Base-by-base conservation (phyloP, 352 stramenopile species). In the Phytophthora hybrid region DNA sequence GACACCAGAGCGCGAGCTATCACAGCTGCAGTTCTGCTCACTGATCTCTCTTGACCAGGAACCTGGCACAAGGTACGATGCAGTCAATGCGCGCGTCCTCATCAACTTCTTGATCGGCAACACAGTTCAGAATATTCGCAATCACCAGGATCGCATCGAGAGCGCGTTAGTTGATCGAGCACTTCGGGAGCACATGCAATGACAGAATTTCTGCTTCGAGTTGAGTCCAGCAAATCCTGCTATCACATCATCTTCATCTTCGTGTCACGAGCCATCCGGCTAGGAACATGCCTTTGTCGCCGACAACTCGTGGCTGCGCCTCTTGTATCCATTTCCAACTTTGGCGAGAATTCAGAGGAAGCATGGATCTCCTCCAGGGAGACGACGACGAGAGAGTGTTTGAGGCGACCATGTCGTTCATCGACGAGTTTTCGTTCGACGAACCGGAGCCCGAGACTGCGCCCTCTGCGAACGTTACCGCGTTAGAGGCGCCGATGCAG, bases 1-100 rank as follows among this genome's bases (percentile, higher is more conserved):
- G 29, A 73, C 75, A 39, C 62, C 69, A 26, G 54, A 64, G 49
- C 52, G 41, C 8, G 73, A 85, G 49, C 71, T 77, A 31, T 78
- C 80, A 46, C 78, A 90, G 37, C 68, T 92, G 34, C 80, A 90
- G 61, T 84, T 77, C 56, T 88, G 80, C 66, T 78, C 76, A 21
- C 63, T 91, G 44, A 82, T 85, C 53, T 87, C 81, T n/a, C 76
- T 82, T 16, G 76, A 89, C 52, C 76, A 79, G 41, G 79, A 68
- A 9, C 54, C 76, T 39, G 74, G 73, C 46, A 66, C 57, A 49
- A 66, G 60, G 23, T 66, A 71, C 31, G 64, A 77, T 14, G 59
- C 77, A 53, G 57, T 46, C 2, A 76, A 79, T 16, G 67, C 78
- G 19, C 73, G 76, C 16, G 63, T 75, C 39, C 74, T 88, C 41